A percentile compares a stretch with the other conserved stretches of the same genome.
These are phyloP conservation scores for Wickerhamiella infanticola DNA, from an alignment of 1,139 yeast genomes.

Conservation along the genomic window DNA sequence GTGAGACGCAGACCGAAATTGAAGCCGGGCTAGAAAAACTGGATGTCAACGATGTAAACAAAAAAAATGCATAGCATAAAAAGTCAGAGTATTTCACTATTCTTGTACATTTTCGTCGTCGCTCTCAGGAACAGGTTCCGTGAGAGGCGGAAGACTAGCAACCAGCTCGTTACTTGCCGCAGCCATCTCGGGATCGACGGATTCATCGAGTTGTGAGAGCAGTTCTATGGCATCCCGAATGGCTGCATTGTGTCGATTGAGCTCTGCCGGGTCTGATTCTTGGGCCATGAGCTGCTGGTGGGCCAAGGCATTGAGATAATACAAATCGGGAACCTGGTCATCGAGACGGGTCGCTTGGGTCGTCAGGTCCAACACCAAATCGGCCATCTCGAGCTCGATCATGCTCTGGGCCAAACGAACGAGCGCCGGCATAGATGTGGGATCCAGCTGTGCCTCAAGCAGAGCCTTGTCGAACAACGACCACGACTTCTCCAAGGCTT, in stretches of 20 bases:
- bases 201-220: constrained; percentile 15
- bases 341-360: constrained; percentile 55
- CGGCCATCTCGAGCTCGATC: constrained; percentile 61
- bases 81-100: too few relatives aligned
- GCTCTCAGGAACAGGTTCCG: constrained; percentile 9
- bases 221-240: constrained; percentile 21
- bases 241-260: constrained; percentile 20
- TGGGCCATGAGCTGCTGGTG: constrained; percentile 18
- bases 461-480: constrained; percentile 39
- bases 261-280: constrained; percentile 9
- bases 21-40: neutral
- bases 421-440: constrained; percentile 44
- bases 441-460: constrained; percentile 29
- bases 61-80: too few relatives aligned
- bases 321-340: constrained; percentile 66
- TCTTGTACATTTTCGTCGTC: constrained; percentile 2
- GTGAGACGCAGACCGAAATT: neutral
- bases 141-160: constrained; percentile 25
- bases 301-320: constrained; percentile 70
- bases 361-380: constrained; percentile 45
- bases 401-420: constrained; percentile 43
- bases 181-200: constrained; percentile 20
- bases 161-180: constrained; percentile 18
- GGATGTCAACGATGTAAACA: too few relatives aligned
- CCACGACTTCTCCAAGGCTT: constrained; percentile 64